Percentiles rank a stretch among this genome's conserved stretches.
Evolutionary conservation across 257 asterid genomes (phyloP).

Genomic region (Solanum gracilifrons): DNA sequence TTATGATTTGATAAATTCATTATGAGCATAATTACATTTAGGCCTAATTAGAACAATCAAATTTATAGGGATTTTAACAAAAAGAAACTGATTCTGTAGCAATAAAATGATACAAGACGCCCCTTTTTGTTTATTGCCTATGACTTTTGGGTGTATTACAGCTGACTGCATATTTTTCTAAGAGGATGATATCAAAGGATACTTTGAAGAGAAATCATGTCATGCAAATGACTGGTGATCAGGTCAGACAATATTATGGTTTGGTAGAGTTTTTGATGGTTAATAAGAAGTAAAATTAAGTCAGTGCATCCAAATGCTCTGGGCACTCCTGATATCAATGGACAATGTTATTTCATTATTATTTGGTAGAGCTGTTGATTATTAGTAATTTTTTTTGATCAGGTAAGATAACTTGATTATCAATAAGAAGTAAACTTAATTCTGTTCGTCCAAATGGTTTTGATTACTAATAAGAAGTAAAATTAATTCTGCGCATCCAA

Average conservation of each 20-base stretch:
- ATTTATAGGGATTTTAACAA: background rate
- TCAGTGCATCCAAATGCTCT: background rate
- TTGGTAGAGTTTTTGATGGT: background rate
- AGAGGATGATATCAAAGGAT: conserved; percentile 59
- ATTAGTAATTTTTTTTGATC: background rate
- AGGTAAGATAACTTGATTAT: background rate
- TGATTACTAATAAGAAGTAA: background rate
- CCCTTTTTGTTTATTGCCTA: background rate
- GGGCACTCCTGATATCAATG: background rate
- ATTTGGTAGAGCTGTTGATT: background rate
- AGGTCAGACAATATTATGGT: conserved; percentile 25
- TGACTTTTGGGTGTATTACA: conserved; percentile 10
- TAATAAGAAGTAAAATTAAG: background rate
- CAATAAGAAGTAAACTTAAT: background rate
- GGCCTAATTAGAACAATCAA: background rate
- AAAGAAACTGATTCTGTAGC: background rate
- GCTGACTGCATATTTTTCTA: conserved; percentile 59
- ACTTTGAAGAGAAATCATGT: conserved; percentile 56
- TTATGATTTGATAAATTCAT: background rate
- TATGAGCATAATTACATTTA: background rate
- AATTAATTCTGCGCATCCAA: background rate
- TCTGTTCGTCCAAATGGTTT: background rate
- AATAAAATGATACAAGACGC: background rate
- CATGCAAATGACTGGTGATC: conserved; percentile 51
- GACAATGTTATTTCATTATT: background rate